Evolutionary conservation across 2,329 filamentous ascomycete species (phyloP), one percentile per base, ranked within the genome.

Genomic region (Thielaviopsis populi): DNA sequence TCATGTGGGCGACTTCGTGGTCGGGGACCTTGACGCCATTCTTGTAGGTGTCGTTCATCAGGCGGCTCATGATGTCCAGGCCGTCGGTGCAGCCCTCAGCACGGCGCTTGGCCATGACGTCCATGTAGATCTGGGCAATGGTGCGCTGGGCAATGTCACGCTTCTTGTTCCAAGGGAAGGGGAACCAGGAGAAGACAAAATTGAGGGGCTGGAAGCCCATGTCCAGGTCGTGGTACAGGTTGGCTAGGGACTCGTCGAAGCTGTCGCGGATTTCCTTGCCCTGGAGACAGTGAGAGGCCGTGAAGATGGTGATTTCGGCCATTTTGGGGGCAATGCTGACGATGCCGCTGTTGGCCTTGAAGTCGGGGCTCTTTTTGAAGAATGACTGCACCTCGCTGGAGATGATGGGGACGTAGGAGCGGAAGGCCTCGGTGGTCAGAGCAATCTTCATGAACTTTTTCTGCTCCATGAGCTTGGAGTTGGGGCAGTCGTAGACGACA

Each of bases 391-490:
- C 84, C 74, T 95, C 90, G 69, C 80, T 76, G 68, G 84, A 81
- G 73, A 95, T 92, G 72, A 95, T 82, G 65, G 82, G 83, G 61
- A 94, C 88, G 74, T 95, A 94, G 56, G 78, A 79, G 68, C 78
- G 83, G 76, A 91, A 87, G 27, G 87, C 85, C 64, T 88, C 83
- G 68, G 85, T 85, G 30, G 87, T 90, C 63, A 91, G 83, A 67
- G 86, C 87, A 69, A 87, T 83, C 74, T 91, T 91, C 83, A 91
- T 88, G 71, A 91, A 90, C 86, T 92, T 94, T 79, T 95, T 95
- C 79, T 95, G 90, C 77, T 95, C 90, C 90, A 95, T 95, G 71
- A 95, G 82, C 76, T 95, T 95, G 65, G 89, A 80, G 73, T 95
- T 95, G 50, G 89, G 89, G 75, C 89, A 94, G 73, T 95, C 90